These are phyloP conservation scores for Auricularia auricula-judae DNA, from an alignment of 768 basidiomycete species.

Conservation along the genomic window DNA sequence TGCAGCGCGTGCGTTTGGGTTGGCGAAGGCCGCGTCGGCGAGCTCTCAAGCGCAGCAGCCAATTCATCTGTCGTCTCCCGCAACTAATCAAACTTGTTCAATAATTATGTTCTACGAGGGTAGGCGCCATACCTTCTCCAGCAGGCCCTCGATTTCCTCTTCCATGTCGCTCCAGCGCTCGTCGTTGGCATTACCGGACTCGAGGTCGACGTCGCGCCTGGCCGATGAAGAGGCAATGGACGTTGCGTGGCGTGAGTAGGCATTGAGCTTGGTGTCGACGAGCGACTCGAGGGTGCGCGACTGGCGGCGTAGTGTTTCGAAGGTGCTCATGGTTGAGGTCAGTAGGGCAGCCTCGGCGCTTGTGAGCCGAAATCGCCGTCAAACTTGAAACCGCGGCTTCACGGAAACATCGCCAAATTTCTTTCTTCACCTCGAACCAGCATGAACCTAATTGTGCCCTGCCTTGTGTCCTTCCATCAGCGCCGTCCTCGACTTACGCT, in stretches of 20 bases:
- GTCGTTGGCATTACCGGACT: constrained; percentile 57
- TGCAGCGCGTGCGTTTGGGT: constrained; percentile 85
- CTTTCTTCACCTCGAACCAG: too few species aligned
- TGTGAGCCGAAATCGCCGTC: too few species aligned
- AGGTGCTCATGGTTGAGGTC: constrained; percentile 46
- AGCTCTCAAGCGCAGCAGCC: constrained; percentile 49
- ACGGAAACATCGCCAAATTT: too few species aligned
- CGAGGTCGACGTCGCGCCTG: constrained; percentile 41
- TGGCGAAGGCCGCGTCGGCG: constrained; percentile 61
- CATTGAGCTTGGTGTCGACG: constrained; percentile 82
- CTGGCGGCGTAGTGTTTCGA: constrained; percentile 84
- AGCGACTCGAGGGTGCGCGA: constrained; percentile 89
- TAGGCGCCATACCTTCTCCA: constrained; percentile 57
- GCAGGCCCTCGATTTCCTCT: constrained; percentile 72
- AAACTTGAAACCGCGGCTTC: too few species aligned
- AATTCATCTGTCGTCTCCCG: constrained; percentile 81
- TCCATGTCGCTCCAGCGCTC: constrained; percentile 73
- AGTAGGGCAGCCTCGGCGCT: background rate
- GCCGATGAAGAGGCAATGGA: constrained; percentile 37
- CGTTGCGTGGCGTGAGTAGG: constrained; percentile 80
- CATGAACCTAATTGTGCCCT: too few species aligned
- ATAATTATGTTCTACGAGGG: constrained; percentile 5
- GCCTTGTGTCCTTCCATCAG: too few species aligned
- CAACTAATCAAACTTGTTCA: constrained; percentile 37
- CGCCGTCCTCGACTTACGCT: too few species aligned